Evolutionary conservation across 2,329 filamentous ascomycete species (phyloP).

Genomic region (Aureobasidium namibiae): DNA sequence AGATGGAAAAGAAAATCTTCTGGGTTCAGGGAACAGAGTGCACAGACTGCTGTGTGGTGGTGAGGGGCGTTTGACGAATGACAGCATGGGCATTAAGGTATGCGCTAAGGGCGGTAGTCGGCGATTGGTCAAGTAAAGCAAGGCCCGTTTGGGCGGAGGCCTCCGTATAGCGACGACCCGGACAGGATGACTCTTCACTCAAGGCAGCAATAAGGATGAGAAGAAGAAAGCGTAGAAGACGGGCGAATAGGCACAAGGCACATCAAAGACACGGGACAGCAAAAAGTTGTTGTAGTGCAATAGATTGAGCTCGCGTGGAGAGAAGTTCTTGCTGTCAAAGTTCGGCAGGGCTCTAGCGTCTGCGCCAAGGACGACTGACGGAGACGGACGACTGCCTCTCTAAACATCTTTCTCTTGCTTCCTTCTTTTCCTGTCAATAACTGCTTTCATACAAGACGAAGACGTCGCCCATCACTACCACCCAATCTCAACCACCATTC

Average conservation of each 20-base stretch:
- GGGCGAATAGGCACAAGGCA: neutral
- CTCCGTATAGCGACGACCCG: neutral
- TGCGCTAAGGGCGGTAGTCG: neutral
- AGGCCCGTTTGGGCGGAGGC: conserved; percentile 4
- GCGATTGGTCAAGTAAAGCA: conserved; percentile 5
- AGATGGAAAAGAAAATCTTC: conserved; percentile 9
- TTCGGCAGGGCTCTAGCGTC: neutral
- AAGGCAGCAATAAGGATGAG: neutral
- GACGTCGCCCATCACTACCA: conserved; percentile 17
- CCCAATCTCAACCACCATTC: conserved; percentile 15
- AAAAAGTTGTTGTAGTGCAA: neutral
- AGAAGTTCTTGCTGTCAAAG: too few relatives aligned
- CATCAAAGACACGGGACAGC: neutral
- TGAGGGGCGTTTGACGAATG: conserved; percentile 3
- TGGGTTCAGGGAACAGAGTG: conserved; percentile 1
- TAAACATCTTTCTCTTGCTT: conserved; percentile 6
- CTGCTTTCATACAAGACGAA: conserved; percentile 13
- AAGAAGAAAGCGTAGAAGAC: neutral
- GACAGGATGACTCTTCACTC: neutral
- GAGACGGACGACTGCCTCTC: neutral
- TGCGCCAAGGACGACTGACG: conserved; percentile 8
- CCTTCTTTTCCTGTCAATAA: neutral
- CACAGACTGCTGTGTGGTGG: conserved; percentile 4
- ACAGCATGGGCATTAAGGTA: conserved; percentile 12
- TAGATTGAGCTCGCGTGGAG: neutral